These are phyloP conservation scores for Suillus brevipes DNA, from an alignment of 768 basidiomycete species.

Conservation along the genomic window DNA sequence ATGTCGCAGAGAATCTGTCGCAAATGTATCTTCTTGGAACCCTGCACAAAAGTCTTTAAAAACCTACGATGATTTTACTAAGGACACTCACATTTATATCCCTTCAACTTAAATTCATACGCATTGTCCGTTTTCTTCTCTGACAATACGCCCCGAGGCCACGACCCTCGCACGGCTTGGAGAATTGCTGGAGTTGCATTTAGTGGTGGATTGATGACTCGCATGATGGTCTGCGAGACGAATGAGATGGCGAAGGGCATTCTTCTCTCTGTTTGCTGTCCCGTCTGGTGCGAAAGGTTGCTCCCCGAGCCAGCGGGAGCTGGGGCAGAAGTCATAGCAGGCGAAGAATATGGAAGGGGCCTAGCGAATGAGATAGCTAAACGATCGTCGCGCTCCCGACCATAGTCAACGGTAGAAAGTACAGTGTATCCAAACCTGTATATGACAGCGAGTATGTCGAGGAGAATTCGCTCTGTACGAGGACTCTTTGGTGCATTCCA, in stretches of 20 bases:
- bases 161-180: slow-evolving; percentile 74
- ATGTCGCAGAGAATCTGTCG: slow-evolving; percentile 69
- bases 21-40: slow-evolving; percentile 78
- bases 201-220: slow-evolving; percentile 76
- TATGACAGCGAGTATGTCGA: slow-evolving; percentile 64
- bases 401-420: slow-evolving; percentile 74
- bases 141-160: slow-evolving; percentile 77
- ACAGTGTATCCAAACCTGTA: slow-evolving; percentile 64
- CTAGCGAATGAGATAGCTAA: slow-evolving; percentile 71
- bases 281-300: slow-evolving; percentile 38
- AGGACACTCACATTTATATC: slow-evolving; percentile 65
- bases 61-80: slow-evolving; percentile 14
- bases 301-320: slow-evolving; percentile 40
- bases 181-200: slow-evolving; percentile 77
- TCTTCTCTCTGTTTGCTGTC: slow-evolving; percentile 34
- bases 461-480: slow-evolving; percentile 64
- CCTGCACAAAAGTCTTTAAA: slow-evolving; percentile 42
- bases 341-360: slow-evolving; percentile 36
- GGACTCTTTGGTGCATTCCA: slow-evolving; percentile 71
- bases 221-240: slow-evolving; percentile 61
- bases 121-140: slow-evolving; percentile 75
- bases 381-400: slow-evolving; percentile 72
- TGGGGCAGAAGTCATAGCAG: slow-evolving; percentile 40
- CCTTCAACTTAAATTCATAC: slow-evolving; percentile 81
- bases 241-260: slow-evolving; percentile 75